These are phyloP conservation scores for Beta lomatogona DNA, from an alignment of 179 eudicot genomes.

Conservation along the genomic window DNA sequence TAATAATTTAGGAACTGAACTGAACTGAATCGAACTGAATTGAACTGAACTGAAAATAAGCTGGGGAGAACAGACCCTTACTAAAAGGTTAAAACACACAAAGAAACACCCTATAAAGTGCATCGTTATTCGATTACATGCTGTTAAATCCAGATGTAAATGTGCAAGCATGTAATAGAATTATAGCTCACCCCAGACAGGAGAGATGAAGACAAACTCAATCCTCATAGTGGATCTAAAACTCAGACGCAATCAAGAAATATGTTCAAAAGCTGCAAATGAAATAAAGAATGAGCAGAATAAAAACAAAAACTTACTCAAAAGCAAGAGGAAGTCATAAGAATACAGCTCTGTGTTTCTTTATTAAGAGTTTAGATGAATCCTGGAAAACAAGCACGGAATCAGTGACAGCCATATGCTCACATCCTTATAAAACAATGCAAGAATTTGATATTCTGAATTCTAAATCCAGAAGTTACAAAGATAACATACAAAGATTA, in stretches of 20 bases:
- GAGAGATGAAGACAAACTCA: neutral
- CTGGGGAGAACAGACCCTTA: no score
- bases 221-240: neutral
- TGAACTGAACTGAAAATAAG: no score
- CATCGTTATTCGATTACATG: neutral
- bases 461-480: neutral
- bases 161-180: neutral
- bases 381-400: slow-evolving; percentile 4
- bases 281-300: neutral
- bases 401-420: neutral
- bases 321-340: neutral
- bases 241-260: neutral
- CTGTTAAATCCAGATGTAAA: neutral
- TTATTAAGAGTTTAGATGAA: neutral
- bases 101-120: neutral
- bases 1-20: no score
- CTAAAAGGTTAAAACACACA: neutral
- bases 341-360: neutral
- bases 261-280: neutral
- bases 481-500: neutral
- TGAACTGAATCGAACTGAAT: no score
- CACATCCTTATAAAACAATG: neutral
- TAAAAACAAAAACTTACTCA: neutral
- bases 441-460: neutral
- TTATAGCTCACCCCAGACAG: neutral